phyloP scores from a whole-genome alignment of 306 rosid species.

The Sphenostylis stenocarpa region DNA sequence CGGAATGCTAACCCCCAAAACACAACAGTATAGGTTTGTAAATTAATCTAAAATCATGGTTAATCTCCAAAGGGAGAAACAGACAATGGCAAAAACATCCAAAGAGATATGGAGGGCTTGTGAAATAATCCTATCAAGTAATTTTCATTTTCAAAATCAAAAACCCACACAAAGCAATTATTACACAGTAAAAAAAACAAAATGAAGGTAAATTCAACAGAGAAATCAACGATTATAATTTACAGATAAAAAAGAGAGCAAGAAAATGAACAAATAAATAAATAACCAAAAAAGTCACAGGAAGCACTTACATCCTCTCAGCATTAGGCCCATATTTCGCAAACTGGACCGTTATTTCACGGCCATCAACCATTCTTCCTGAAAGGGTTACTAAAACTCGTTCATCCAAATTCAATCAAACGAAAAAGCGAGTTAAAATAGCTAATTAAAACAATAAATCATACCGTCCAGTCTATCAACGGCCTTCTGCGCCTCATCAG shows the following conservation, averaged over 20 bases:
- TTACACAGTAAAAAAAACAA: not conserved
- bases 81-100: not conserved
- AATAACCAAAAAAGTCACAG: not conserved
- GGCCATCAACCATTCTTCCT: slow-evolving; percentile 93
- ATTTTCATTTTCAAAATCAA: not conserved
- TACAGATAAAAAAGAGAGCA: no score
- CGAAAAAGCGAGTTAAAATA: not conserved
- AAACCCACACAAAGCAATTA: not conserved
- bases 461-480: slow-evolving; percentile 90
- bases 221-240: not conserved
- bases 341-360: slow-evolving; percentile 92
- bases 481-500: slow-evolving; percentile 88
- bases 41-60: not conserved
- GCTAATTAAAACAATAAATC: not conserved
- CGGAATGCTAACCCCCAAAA: not conserved
- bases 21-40: not conserved
- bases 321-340: slow-evolving; percentile 97
- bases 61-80: not conserved
- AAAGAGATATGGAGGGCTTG: not conserved
- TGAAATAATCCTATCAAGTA: not conserved
- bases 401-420: not conserved
- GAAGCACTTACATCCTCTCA: slow-evolving; percentile 72
- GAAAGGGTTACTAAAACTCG: not conserved
- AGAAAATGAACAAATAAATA: not conserved
- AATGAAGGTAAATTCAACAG: not conserved